Evolutionary conservation across 2,329 filamentous ascomycete species (phyloP).

Genomic region (Pseudocercospora vitis): DNA sequence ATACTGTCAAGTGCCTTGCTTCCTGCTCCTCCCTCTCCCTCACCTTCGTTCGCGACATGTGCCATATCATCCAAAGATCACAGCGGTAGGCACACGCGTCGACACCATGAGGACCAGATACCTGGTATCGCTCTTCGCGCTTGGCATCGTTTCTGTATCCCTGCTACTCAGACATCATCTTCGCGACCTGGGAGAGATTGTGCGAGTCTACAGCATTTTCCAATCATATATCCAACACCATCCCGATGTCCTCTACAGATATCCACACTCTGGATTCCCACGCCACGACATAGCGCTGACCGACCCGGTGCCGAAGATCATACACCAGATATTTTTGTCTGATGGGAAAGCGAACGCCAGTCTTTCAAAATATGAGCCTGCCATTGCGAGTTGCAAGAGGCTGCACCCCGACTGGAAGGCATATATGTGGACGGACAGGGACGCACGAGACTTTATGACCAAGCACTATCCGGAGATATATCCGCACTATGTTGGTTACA

Average conservation of each 20-base stretch:
- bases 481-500: conserved; percentile 29
- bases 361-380: conserved; percentile 24
- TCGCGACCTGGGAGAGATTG: conserved; percentile 27
- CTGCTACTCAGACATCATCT: conserved; percentile 24
- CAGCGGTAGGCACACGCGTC: not conserved
- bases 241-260: conserved; percentile 25
- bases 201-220: conserved; percentile 29
- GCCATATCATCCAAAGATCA: not conserved
- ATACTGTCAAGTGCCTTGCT: not conserved
- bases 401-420: conserved; percentile 30
- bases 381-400: conserved; percentile 26
- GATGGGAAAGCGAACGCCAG: conserved; percentile 23
- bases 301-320: conserved; percentile 26
- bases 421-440: conserved; percentile 30
- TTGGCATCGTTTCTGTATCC: conserved; percentile 3
- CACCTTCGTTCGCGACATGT: too few relatives aligned
- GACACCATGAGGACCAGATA: conserved; percentile 17
- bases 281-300: conserved; percentile 8
- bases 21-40: not conserved
- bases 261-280: conserved; percentile 10
- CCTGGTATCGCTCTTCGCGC: conserved; percentile 9
- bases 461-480: conserved; percentile 29
- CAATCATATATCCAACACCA: conserved; percentile 20
- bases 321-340: conserved; percentile 33
- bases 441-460: conserved; percentile 27